These are phyloP conservation scores for Mrakia gelida DNA, from an alignment of 768 basidiomycete species.

Conservation along the genomic window DNA sequence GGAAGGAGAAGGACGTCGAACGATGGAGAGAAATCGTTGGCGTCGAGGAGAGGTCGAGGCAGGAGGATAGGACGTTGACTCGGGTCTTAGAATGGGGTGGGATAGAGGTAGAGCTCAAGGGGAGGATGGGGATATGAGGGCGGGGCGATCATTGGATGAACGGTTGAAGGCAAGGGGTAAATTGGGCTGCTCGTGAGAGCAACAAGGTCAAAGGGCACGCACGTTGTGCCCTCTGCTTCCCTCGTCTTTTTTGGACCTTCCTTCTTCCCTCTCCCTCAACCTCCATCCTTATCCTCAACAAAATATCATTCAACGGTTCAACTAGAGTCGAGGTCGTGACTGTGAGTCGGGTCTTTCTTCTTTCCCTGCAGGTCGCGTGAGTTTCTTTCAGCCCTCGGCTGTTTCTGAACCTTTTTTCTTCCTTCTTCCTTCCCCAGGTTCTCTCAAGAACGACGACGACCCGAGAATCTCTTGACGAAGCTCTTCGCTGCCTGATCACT, in stretches of 20 bases:
- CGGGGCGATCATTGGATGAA: neutral
- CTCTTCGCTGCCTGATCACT: neutral
- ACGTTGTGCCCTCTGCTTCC: too few relatives aligned
- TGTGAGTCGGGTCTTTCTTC: neutral
- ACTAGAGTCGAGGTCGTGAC: neutral
- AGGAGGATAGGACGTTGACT: neutral
- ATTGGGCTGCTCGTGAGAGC: too few relatives aligned
- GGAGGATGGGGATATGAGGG: neutral
- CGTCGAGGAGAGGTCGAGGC: neutral
- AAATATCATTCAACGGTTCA: neutral
- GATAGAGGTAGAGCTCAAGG: neutral
- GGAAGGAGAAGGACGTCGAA: neutral
- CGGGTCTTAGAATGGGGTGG: neutral
- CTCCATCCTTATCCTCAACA: neutral
- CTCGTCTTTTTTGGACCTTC: neutral
- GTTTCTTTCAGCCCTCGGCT: neutral
- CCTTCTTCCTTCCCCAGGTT: neutral
- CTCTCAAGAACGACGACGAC: neutral
- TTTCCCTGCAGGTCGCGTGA: neutral
- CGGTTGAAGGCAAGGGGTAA: neutral
- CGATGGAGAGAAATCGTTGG: neutral
- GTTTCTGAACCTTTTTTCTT: neutral
- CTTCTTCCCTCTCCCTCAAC: neutral
- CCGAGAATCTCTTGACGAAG: neutral
- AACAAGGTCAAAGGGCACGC: too few relatives aligned